phyloP scores from a whole-genome alignment of 441 rosid species.

The Iberis amara region DNA sequence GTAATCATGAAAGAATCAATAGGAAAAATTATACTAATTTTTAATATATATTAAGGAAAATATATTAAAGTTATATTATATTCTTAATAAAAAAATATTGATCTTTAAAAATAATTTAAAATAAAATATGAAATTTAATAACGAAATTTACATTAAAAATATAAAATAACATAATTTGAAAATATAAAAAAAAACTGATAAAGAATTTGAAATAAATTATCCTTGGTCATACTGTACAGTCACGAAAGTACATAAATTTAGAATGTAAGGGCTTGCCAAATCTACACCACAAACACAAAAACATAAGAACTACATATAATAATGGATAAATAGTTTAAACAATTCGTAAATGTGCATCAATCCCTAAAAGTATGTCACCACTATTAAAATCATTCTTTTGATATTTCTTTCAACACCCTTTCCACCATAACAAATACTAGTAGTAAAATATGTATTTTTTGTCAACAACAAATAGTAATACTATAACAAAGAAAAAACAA shows the following conservation, averaged over 20 bases:
- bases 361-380: slow-evolving; percentile 31
- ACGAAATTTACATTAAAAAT: too few species aligned
- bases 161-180: too few species aligned
- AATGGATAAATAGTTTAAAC: slow-evolving; percentile 9
- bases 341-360: slow-evolving; percentile 30
- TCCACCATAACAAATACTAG: not conserved
- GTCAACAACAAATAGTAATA: not conserved
- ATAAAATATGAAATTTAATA: too few species aligned
- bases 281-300: slow-evolving; percentile 18
- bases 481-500: too few species aligned
- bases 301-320: slow-evolving; percentile 15
- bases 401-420: slow-evolving; percentile 9
- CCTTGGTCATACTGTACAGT: not conserved
- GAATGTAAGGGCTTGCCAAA: slow-evolving; percentile 22
- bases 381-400: slow-evolving; percentile 18
- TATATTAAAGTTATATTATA: too few species aligned
- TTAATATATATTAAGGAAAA: too few species aligned
- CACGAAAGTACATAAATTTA: not conserved
- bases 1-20: too few species aligned
- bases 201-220: not conserved
- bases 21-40: too few species aligned
- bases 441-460: not conserved
- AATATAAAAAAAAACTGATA: not conserved
- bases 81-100: too few species aligned
- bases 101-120: too few species aligned